Percentiles rank a stretch among this genome's conserved stretches.
Conservation (phyloP, 116 monocot species). For the Zostera marina region DNA sequence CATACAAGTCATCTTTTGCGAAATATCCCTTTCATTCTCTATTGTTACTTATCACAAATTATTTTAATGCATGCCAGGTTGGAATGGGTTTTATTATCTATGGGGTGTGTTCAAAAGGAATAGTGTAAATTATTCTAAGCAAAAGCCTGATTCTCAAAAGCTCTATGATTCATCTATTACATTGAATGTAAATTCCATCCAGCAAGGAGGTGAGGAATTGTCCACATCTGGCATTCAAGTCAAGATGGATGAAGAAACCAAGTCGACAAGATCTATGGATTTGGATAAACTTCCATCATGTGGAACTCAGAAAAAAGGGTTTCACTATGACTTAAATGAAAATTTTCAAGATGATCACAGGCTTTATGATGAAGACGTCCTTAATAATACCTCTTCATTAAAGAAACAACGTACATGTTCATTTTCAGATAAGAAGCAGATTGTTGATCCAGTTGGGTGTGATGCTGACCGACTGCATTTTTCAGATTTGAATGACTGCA, state of each 20-base stretch:
- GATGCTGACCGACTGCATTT: neutral
- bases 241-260: neutral
- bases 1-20: no score
- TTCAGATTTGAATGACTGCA: neutral
- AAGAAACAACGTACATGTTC: neutral
- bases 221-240: slow-evolving; percentile 2
- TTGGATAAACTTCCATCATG: neutral
- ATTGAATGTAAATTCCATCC: slow-evolving; percentile 6
- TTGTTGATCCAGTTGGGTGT: neutral
- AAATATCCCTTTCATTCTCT: no score
- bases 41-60: neutral
- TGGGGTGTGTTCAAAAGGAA: slow-evolving; percentile 72
- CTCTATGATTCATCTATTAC: slow-evolving; percentile 7
- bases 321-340: neutral
- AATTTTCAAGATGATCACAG: slow-evolving; percentile 5
- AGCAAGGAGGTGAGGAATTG: slow-evolving; percentile 9
- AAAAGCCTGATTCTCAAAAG: slow-evolving; percentile 7
- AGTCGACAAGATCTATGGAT: neutral
- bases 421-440: neutral
- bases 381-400: slow-evolving; percentile 1
- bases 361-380: slow-evolving; percentile 2
- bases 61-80: slow-evolving; percentile 26
- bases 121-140: slow-evolving; percentile 9
- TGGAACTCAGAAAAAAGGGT: neutral
- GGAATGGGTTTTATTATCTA: slow-evolving; percentile 78